Conservation (phyloP, 202 grass and related monocot species). For the Schoenoplectus triqueter region DNA sequence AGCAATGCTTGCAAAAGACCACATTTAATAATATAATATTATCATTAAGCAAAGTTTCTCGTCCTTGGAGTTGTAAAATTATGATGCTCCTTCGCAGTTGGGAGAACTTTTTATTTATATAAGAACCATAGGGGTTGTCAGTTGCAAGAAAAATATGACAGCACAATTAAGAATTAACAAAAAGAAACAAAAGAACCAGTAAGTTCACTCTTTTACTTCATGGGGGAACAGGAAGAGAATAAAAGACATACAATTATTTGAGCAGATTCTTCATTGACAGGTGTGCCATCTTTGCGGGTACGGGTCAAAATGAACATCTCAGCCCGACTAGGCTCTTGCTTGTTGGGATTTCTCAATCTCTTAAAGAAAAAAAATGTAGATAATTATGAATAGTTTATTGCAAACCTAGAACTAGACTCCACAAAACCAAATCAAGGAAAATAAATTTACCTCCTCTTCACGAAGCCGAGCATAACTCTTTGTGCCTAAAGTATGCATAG, state of each 20-base stretch:
- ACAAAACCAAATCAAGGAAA: neutral
- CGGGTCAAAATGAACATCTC: slow-evolving; percentile 63
- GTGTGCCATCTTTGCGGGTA: slow-evolving; percentile 54
- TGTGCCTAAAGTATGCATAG: slow-evolving; percentile 48
- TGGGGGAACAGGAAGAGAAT: neutral
- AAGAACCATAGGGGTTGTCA: neutral
- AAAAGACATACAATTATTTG: slow-evolving; percentile 49
- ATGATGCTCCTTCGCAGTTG: neutral
- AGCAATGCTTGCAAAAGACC: neutral
- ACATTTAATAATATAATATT: neutral
- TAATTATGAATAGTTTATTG: slow-evolving; percentile 26
- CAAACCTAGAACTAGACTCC: slow-evolving; percentile 26
- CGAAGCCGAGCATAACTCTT: slow-evolving; percentile 60
- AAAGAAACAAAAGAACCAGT: neutral
- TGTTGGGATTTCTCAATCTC: slow-evolving; percentile 51
- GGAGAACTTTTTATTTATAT: neutral
- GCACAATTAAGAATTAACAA: neutral
- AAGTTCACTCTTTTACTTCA: neutral
- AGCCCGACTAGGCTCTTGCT: slow-evolving; percentile 43
- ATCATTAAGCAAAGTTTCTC: neutral
- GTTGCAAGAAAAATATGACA: neutral
- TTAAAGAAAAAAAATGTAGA: slow-evolving; percentile 41
- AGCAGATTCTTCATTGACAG: slow-evolving; percentile 47
- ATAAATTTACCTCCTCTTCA: slow-evolving; percentile 70
- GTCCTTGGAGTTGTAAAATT: neutral